Evolutionary conservation across 2,329 filamentous ascomycete species (phyloP).

Genomic region (Penicillium sp.): DNA sequence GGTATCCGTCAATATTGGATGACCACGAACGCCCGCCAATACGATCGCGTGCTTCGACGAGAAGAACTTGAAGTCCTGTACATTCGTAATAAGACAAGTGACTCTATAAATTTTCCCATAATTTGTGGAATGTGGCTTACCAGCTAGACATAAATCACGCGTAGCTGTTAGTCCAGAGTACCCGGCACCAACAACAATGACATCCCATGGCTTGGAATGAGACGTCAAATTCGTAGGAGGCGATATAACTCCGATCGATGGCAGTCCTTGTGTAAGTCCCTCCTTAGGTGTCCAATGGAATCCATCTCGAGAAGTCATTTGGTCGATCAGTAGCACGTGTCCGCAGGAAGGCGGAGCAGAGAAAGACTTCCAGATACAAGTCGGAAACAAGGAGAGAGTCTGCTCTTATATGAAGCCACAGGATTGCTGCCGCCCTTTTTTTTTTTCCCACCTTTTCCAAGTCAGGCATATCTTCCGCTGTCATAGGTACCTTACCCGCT

Average conservation of each 20-base stretch:
- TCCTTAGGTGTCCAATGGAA: conserved; percentile 27
- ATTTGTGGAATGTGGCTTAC: conserved; percentile 8
- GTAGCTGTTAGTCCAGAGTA: conserved; percentile 36
- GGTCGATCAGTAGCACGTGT: background rate
- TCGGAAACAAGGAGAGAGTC: background rate
- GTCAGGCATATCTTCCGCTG: background rate
- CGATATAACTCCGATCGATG: conserved; percentile 24
- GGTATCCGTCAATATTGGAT: conserved; percentile 47
- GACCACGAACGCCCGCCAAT: conserved; percentile 54
- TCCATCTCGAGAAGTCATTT: conserved; percentile 28
- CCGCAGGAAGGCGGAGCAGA: background rate
- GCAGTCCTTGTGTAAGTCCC: conserved; percentile 23
- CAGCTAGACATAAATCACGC: conserved; percentile 29
- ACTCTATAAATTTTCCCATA: background rate
- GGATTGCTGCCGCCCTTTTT: background rate
- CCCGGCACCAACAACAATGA: conserved; percentile 35
- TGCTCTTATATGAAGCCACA: background rate
- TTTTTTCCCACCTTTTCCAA: background rate
- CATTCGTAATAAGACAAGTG: background rate
- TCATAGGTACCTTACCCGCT: background rate
- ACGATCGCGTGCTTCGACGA: conserved; percentile 52
- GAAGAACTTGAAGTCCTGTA: conserved; percentile 42
- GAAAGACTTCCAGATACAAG: background rate
- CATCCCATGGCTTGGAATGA: conserved; percentile 15
- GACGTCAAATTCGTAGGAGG: conserved; percentile 20